Evolutionary conservation across 2,329 filamentous ascomycete species (phyloP).

Genomic region (Bimuria novae-zelandiae): DNA sequence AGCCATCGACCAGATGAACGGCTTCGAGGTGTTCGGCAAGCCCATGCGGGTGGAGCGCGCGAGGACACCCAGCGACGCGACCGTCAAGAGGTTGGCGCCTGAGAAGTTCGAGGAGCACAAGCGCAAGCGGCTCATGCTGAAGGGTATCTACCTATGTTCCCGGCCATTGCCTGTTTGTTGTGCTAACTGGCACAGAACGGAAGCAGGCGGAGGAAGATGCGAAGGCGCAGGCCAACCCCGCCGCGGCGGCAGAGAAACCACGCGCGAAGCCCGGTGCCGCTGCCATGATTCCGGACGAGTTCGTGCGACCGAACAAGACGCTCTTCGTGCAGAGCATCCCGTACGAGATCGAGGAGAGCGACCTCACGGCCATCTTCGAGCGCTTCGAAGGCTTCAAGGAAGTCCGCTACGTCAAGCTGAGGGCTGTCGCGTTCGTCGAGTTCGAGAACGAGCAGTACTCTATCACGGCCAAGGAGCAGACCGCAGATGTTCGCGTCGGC

Average conservation of each 20-base stretch:
- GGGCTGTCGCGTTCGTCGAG: slow-evolving; percentile 94
- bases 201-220: slow-evolving; percentile 83
- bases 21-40: slow-evolving; percentile 91
- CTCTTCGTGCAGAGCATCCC: slow-evolving; percentile 93
- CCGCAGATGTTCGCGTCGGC: slow-evolving; percentile 79
- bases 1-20: slow-evolving; percentile 87
- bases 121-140: slow-evolving; percentile 80
- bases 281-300: slow-evolving; percentile 91
- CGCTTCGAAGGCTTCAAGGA: slow-evolving; percentile 94
- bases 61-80: slow-evolving; percentile 83
- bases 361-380: slow-evolving; percentile 78
- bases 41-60: slow-evolving; percentile 85
- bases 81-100: slow-evolving; percentile 73
- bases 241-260: slow-evolving; percentile 56
- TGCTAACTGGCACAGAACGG: slow-evolving; percentile 55
- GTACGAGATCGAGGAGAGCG: slow-evolving; percentile 81
- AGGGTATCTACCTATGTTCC: slow-evolving; percentile 67
- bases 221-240: slow-evolving; percentile 74
- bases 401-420: slow-evolving; percentile 83
- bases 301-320: slow-evolving; percentile 95
- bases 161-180: slow-evolving; percentile 9
- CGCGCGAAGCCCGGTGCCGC: slow-evolving; percentile 71
- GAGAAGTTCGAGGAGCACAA: slow-evolving; percentile 91
- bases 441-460: slow-evolving; percentile 90
- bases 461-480: slow-evolving; percentile 92